phyloP scores from a whole-genome alignment of 768 basidiomycete genomes.

The Collybiopsis confluens region DNA sequence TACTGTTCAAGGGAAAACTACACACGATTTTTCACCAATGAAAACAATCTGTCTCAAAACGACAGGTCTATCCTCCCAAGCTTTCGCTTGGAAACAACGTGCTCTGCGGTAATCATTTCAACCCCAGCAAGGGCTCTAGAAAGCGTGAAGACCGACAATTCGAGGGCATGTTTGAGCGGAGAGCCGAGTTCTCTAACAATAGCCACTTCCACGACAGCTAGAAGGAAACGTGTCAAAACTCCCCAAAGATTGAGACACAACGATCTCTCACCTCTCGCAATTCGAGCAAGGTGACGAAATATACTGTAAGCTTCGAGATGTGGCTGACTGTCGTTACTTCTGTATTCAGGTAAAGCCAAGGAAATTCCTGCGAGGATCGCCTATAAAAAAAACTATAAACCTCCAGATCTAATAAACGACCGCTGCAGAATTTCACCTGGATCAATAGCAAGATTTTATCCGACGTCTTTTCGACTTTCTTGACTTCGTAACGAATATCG shows the following conservation, averaged over 20 bases:
- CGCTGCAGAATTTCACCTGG: too few relatives aligned
- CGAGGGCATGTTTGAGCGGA: conserved; percentile 68
- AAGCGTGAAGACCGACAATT: conserved; percentile 50
- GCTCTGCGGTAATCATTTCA: conserved; percentile 37
- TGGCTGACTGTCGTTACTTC: conserved; percentile 65
- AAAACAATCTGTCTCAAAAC: conserved; percentile 84
- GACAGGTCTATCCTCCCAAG: conserved; percentile 87
- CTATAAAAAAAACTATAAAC: conserved; percentile 30
- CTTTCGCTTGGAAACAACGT: conserved; percentile 75
- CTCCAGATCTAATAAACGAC: too few relatives aligned
- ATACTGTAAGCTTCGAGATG: conserved; percentile 64
- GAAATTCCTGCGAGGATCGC: conserved; percentile 71
- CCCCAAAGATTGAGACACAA: too few relatives aligned
- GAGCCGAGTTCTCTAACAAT: conserved; percentile 60
- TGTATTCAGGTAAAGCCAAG: conserved; percentile 66
- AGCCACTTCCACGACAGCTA: conserved; percentile 78
- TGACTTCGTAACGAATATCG: conserved; percentile 78
- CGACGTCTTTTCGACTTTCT: conserved; percentile 61
- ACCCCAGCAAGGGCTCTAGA: neutral
- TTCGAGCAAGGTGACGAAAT: conserved; percentile 72
- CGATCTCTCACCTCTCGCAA: conserved; percentile 60
- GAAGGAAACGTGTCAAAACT: neutral
- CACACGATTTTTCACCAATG: conserved; percentile 92
- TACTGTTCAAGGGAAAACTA: neutral
- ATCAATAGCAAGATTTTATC: conserved; percentile 83